Evolutionary conservation across 768 basidiomycete species (phyloP), one percentile per base, ranked within the genome.

Genomic region (Agaricus sinodeliciosus): DNA sequence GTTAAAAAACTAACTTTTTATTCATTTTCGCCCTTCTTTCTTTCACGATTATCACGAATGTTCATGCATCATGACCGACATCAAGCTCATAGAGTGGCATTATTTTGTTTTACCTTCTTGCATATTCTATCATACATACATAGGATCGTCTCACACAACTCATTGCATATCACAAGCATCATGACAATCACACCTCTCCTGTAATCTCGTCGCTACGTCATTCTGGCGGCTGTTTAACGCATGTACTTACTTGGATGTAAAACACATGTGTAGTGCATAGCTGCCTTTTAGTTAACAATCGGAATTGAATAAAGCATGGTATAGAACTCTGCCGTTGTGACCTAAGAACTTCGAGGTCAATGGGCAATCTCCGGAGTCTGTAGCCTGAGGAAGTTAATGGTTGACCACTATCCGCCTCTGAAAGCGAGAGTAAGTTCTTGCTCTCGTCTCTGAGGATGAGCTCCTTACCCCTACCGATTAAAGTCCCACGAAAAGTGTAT

Each of bases 51-150:
- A 39, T 39, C 15, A 47, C 45, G 22, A 39, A 54, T 39, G 46
- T 19, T 35, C 6, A 31, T 31, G 31, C 31, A 31, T 28, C 39
- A 34, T 37, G 39, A 47, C 28, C 27, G 41, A 19, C 45, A 54
- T 37, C 44, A 52, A 35, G 35, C 18, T 48, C 40, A 54, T 54
- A 54, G 52, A 54, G 52, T 39, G 37, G 37, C 52, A 54, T 54
- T 54, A 54, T 54, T 16, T 45, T 42, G 47, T 47, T 54, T 35
- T 48, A 54, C 35, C 39, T 15, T 40, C 31, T 40, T 46, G 44
- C 27, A 31, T 31, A 31, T 31, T 31, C 31, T 31, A 31, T 31
- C 31, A 31, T 31, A 31, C 31, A 31, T 31, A 31, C 7, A 31
- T 31, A 31, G 31, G 31, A 31, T 31, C 31, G 11, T 8, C 31